A percentile compares a stretch with the other conserved stretches of the same genome.
Conservation (phyloP, 345 rosid species). For the Carallia brachiata region DNA sequence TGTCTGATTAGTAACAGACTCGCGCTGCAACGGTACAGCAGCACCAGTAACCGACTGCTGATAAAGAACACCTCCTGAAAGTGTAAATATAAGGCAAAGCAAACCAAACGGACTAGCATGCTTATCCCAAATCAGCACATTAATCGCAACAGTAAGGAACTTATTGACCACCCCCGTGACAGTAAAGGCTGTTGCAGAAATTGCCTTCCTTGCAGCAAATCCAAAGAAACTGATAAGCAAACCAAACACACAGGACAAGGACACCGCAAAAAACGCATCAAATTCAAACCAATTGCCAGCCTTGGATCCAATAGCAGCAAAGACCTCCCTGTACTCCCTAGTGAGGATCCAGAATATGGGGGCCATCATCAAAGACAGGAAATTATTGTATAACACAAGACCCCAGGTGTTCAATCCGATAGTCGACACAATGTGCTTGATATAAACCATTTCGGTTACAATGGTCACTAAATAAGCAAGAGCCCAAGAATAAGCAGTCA, state of each 20-base stretch:
- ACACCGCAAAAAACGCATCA: conserved; percentile 62
- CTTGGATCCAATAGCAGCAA: conserved; percentile 51
- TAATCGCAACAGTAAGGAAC: conserved; percentile 90
- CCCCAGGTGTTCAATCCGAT: conserved; percentile 99
- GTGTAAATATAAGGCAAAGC: conserved; percentile 78
- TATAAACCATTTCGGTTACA: conserved; percentile 94
- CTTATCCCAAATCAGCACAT: conserved; percentile 95
- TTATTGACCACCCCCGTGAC: conserved; percentile 98
- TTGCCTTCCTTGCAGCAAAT: conserved; percentile 84
- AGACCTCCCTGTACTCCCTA: conserved; percentile 69
- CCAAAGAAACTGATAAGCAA: conserved; percentile 94
- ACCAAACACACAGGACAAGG: conserved; percentile 88
- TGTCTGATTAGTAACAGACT: conserved; percentile 36
- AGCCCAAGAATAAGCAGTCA: conserved; percentile 95
- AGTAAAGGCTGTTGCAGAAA: conserved; percentile 94
- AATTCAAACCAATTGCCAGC: conserved; percentile 55
- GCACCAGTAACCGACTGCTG: conserved; percentile 84
- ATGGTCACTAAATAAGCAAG: conserved; percentile 84
- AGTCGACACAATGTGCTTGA: conserved; percentile 92
- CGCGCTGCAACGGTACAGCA: conserved; percentile 35
- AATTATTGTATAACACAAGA: conserved; percentile 80
- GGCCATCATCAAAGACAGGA: conserved; percentile 81
- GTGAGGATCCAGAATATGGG: conserved; percentile 92
- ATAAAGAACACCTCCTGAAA: conserved; percentile 86
- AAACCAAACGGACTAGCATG: conserved; percentile 90